phyloP scores from a whole-genome alignment of 768 basidiomycete species.

The Russula emetica region DNA sequence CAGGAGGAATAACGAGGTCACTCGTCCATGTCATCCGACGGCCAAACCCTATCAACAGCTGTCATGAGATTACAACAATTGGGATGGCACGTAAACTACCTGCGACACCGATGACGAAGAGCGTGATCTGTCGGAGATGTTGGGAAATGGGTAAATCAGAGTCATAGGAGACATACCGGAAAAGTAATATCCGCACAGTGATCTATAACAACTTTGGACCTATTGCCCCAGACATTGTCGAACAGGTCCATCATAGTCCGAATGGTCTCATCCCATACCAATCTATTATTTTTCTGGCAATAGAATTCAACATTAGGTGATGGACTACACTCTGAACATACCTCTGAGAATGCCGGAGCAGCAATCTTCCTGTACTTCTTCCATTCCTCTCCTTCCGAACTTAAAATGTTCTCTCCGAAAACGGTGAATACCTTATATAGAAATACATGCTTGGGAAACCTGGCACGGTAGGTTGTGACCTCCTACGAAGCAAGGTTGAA shows the following conservation, averaged over 20 bases:
- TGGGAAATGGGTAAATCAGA: neutral
- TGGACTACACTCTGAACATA: conserved; percentile 27
- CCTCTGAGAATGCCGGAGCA: conserved; percentile 64
- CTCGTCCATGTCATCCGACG: conserved; percentile 48
- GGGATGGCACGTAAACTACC: conserved; percentile 26
- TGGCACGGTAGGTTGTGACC: conserved; percentile 43
- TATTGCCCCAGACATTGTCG: conserved; percentile 45
- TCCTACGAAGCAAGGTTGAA: conserved; percentile 38
- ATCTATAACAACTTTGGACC: conserved; percentile 40
- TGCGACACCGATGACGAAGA: conserved; percentile 53
- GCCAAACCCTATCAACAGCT: conserved; percentile 41
- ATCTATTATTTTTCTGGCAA: conserved; percentile 36
- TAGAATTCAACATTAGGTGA: neutral
- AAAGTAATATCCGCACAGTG: conserved; percentile 51
- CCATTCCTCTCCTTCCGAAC: conserved; percentile 61
- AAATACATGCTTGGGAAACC: conserved; percentile 54
- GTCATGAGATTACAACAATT: neutral
- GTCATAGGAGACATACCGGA: conserved; percentile 38
- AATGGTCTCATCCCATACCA: conserved; percentile 41
- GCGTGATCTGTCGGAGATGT: conserved; percentile 41
- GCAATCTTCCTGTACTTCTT: conserved; percentile 59
- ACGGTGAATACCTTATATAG: conserved; percentile 44
- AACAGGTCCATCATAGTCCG: conserved; percentile 34
- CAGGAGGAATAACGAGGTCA: conserved; percentile 38
- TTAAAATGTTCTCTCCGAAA: conserved; percentile 60